These are phyloP conservation scores for Penicillium sp. DNA, from an alignment of 2,329 filamentous ascomycete genomes.

Conservation along the genomic window DNA sequence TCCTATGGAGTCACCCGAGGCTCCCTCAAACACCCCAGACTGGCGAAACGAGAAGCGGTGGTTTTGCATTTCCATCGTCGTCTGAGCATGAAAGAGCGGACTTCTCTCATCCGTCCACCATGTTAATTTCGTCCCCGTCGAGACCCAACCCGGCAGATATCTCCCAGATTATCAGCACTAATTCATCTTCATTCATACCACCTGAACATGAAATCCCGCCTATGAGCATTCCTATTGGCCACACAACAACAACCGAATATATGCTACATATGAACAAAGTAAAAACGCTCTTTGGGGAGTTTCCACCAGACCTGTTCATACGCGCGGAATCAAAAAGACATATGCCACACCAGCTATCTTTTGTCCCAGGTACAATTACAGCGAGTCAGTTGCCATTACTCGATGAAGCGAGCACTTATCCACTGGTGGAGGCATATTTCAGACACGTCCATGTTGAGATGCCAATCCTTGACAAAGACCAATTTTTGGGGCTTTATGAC, in stretches of 20 bases:
- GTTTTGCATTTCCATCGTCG: background rate
- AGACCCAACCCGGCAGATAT: background rate
- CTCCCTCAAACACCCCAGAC: constrained; percentile 5
- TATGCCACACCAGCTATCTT: constrained; percentile 2
- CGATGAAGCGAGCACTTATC: background rate
- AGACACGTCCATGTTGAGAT: constrained; percentile 3
- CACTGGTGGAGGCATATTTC: constrained; percentile 5
- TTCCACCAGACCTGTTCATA: constrained; percentile 9
- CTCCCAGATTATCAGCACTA: constrained; percentile 3
- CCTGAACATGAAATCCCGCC: constrained; percentile 5
- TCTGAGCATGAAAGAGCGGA: background rate
- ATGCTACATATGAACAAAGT: constrained; percentile 7
- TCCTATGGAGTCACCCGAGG: background rate
- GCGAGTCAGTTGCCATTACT: background rate
- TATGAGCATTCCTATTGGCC: constrained; percentile 4
- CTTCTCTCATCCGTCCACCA: background rate
- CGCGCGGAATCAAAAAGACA: constrained; percentile 5
- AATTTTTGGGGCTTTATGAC: constrained; percentile 1
- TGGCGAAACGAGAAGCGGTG: background rate
- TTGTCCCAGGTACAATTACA: background rate
- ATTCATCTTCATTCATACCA: constrained; percentile 1
- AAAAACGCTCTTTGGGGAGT: constrained; percentile 4
- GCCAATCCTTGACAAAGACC: constrained; percentile 1
- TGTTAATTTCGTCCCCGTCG: constrained; percentile 3
- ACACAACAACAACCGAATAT: constrained; percentile 7